These are phyloP conservation scores for Nothophoma quercina DNA, from an alignment of 2,329 filamentous ascomycete genomes.

Conservation along the genomic window DNA sequence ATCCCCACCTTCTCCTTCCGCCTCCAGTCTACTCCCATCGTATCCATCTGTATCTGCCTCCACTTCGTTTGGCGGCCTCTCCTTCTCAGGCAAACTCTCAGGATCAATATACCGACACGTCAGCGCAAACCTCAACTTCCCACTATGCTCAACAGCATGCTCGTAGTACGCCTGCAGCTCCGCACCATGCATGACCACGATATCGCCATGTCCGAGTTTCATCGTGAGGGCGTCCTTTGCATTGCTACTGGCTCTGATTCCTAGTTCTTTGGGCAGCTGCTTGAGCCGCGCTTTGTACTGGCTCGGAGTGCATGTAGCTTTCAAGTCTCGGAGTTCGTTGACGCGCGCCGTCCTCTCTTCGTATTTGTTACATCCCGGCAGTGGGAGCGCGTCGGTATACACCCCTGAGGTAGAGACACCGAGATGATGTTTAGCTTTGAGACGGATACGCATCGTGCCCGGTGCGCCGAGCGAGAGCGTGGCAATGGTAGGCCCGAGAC, in stretches of 20 bases:
- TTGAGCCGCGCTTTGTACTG: conserved; percentile 38
- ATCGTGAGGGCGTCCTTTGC: conserved; percentile 53
- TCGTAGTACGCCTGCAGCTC: conserved; percentile 68
- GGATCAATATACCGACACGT: conserved; percentile 63
- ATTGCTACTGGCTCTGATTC: conserved; percentile 39
- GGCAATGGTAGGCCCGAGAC: conserved; percentile 68
- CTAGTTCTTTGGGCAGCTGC: conserved; percentile 49
- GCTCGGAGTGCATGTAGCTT: conserved; percentile 12
- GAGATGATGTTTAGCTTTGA: conserved; percentile 60
- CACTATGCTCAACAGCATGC: conserved; percentile 62
- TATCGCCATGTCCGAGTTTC: conserved; percentile 67
- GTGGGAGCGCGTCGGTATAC: conserved; percentile 42
- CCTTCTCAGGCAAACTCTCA: conserved; percentile 46
- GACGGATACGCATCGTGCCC: conserved; percentile 65
- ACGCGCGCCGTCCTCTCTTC: conserved; percentile 44
- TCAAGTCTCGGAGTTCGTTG: conserved; percentile 33
- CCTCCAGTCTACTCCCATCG: conserved; percentile 35
- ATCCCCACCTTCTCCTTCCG: not conserved
- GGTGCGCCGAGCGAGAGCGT: conserved; percentile 65
- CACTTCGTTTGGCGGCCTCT: conserved; percentile 50
- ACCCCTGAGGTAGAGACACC: conserved; percentile 45
- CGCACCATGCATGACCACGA: conserved; percentile 69
- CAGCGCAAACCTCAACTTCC: conserved; percentile 63
- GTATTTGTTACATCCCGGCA: conserved; percentile 44
- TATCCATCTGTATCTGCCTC: conserved; percentile 45